These are phyloP conservation scores for Pyricularia sp. DNA, from an alignment of 2,329 filamentous ascomycete genomes.

Conservation along the genomic window DNA sequence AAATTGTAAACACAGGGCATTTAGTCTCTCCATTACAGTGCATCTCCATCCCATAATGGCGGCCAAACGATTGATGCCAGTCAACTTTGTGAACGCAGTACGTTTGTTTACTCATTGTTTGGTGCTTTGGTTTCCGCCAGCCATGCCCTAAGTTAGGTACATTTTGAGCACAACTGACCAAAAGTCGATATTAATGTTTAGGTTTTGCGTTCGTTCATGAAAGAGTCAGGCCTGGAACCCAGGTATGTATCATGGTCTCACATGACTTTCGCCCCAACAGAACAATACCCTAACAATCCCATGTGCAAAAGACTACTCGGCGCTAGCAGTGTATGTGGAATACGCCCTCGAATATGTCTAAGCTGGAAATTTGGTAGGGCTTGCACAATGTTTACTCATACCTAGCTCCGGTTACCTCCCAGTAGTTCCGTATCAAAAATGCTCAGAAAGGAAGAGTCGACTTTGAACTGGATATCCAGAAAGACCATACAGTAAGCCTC, in stretches of 20 bases:
- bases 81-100: conserved; percentile 22
- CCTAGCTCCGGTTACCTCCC: not conserved
- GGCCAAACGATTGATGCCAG: conserved; percentile 17
- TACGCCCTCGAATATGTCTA: not conserved
- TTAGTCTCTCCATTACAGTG: not conserved
- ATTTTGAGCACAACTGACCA: not conserved
- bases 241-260: conserved; percentile 45
- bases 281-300: not conserved
- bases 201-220: conserved; percentile 81
- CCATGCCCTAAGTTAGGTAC: not conserved
- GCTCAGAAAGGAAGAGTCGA: conserved; percentile 59
- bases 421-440: conserved; percentile 55
- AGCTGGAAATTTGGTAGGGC: not conserved
- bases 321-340: conserved; percentile 15
- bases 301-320: conserved; percentile 26
- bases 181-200: conserved; percentile 22
- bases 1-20: not conserved
- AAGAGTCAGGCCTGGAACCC: conserved; percentile 79
- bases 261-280: not conserved
- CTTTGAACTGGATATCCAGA: conserved; percentile 66
- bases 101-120: conserved; percentile 2
- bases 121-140: not conserved
- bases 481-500: conserved; percentile 60
- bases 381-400: not conserved
- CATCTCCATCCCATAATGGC: conserved; percentile 14